These are phyloP conservation scores for Termitomyces sp. DNA, from an alignment of 768 basidiomycete species.

Conservation along the genomic window DNA sequence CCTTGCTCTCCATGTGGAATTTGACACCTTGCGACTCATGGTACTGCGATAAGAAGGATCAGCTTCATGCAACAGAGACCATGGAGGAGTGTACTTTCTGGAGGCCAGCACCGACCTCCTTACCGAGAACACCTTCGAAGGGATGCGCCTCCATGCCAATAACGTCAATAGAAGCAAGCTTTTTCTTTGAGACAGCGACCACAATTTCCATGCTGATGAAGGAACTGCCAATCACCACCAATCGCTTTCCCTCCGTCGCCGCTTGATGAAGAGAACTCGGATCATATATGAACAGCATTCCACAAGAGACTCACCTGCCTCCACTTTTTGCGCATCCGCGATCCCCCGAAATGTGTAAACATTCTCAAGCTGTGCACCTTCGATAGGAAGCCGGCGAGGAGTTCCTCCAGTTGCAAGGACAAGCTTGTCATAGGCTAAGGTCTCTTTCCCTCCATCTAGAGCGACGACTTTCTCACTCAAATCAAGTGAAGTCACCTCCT, in stretches of 20 bases:
- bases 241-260: conserved; percentile 64
- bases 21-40: conserved; percentile 80
- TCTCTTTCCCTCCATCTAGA: conserved; percentile 54
- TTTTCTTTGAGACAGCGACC: conserved; percentile 63
- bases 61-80: not conserved
- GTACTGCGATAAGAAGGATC: conserved; percentile 37
- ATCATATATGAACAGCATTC: not conserved
- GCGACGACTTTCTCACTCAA: conserved; percentile 55
- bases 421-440: conserved; percentile 66
- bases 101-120: conserved; percentile 70
- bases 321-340: conserved; percentile 66
- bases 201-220: conserved; percentile 96
- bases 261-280: conserved; percentile 28
- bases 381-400: conserved; percentile 72
- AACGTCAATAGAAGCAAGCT: conserved; percentile 77
- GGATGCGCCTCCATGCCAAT: conserved; percentile 81
- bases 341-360: conserved; percentile 73
- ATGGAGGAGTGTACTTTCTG: conserved; percentile 50
- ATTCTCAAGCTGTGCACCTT: conserved; percentile 68
- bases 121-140: conserved; percentile 78
- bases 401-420: conserved; percentile 75
- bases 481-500: conserved; percentile 73
- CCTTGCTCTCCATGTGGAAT: conserved; percentile 73
- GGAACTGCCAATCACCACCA: conserved; percentile 82
- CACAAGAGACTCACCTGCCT: conserved; percentile 45